Percentiles rank a stretch among this genome's conserved stretches.
Conservation (phyloP, 306 rosid species). For the Fagus crenata region DNA sequence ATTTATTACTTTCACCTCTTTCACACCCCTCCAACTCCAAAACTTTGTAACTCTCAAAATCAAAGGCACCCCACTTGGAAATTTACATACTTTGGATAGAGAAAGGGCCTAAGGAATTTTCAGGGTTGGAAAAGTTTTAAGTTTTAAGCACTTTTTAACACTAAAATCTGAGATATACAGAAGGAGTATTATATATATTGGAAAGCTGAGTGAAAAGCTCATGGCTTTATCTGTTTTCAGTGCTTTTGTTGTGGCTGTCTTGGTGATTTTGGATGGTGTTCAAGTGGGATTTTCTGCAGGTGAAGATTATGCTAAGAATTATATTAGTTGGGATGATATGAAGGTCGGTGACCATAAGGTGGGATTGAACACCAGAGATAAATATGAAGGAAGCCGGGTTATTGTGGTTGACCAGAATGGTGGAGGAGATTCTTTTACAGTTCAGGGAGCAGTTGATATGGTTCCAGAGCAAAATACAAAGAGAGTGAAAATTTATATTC, state of each 20-base stretch:
- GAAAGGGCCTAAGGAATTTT: neutral
- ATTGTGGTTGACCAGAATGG: constrained; percentile 69
- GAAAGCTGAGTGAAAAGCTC: neutral
- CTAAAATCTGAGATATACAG: neutral
- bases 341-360: constrained; percentile 43
- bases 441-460: constrained; percentile 88
- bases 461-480: constrained; percentile 54
- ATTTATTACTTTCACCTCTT: constrained; percentile 59
- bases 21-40: constrained; percentile 40
- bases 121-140: neutral
- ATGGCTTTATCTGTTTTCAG: constrained; percentile 23
- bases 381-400: constrained; percentile 21
- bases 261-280: constrained; percentile 27
- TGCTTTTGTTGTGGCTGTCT: constrained; percentile 26
- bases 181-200: neutral
- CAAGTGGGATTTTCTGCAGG: constrained; percentile 37
- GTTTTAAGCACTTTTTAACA: neutral
- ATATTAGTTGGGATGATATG: constrained; percentile 82
- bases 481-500: constrained; percentile 73
- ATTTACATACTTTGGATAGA: neutral
- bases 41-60: constrained; percentile 32
- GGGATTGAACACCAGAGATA: constrained; percentile 22
- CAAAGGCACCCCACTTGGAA: constrained; percentile 20
- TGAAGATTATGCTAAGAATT: constrained; percentile 21
- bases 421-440: constrained; percentile 64